A percentile compares a stretch with the other conserved stretches of the same genome.
These are phyloP conservation scores for Torulaspora maleeae DNA, from an alignment of 805 yeast genomes.

Conservation along the genomic window DNA sequence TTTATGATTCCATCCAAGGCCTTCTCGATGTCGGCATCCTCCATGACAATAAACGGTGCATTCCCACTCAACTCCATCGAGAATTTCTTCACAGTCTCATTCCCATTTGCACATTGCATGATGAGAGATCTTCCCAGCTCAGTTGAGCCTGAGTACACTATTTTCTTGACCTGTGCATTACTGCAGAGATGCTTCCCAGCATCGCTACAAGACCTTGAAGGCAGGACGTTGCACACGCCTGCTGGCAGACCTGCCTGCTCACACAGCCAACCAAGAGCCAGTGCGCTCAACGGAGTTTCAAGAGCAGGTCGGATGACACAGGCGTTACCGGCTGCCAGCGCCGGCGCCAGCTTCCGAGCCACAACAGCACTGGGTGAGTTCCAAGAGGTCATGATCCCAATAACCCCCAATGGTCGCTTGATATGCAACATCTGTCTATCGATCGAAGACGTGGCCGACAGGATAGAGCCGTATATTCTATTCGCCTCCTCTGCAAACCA, in stretches of 20 bases:
- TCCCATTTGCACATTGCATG: conserved; percentile 62
- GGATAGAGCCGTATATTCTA: conserved; percentile 52
- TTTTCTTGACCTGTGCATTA: conserved; percentile 66
- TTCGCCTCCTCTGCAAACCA: conserved; percentile 83
- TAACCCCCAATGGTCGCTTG: conserved; percentile 82
- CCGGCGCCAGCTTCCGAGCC: conserved; percentile 85
- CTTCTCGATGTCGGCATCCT: conserved; percentile 62
- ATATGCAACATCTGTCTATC: conserved; percentile 55
- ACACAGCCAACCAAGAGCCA: conserved; percentile 57
- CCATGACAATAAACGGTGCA: conserved; percentile 78
- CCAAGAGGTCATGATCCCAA: conserved; percentile 89
- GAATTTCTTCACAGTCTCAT: conserved; percentile 68
- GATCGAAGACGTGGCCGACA: conserved; percentile 59
- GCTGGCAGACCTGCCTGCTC: conserved; percentile 76
- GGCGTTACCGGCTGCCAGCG: conserved; percentile 80
- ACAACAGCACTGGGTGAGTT: conserved; percentile 85
- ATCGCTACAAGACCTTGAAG: conserved; percentile 65
- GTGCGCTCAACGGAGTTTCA: conserved; percentile 78
- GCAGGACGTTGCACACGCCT: conserved; percentile 73
- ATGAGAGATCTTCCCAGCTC: conserved; percentile 70
- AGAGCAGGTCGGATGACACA: conserved; percentile 82
- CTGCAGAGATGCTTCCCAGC: conserved; percentile 67
- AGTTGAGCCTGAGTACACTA: conserved; percentile 89
- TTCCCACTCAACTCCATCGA: conserved; percentile 85
- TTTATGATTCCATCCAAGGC: conserved; percentile 62